Percentiles rank a stretch among this genome's conserved stretches.
Conservation (phyloP, 2,329 filamentous ascomycete genomes). For the Trichoderma cornu-damae region DNA sequence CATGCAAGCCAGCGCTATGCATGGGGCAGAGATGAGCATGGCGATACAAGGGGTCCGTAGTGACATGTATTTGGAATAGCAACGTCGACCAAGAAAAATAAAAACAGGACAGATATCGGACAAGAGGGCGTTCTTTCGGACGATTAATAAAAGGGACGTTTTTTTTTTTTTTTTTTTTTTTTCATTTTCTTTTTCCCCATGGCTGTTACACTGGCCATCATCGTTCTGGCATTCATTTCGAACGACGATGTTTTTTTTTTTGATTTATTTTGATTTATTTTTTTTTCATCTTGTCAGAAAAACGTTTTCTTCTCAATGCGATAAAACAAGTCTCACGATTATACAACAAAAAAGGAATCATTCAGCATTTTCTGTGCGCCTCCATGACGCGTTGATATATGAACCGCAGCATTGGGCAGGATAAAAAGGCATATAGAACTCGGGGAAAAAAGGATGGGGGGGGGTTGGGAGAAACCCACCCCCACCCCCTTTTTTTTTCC, state of each 20-base stretch:
- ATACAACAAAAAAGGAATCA: slow-evolving; percentile 22
- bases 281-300: background rate
- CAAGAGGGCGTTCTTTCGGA: slow-evolving; percentile 4
- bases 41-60: slow-evolving; percentile 43
- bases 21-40: slow-evolving; percentile 41
- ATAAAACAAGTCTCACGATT: slow-evolving; percentile 28
- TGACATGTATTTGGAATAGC: slow-evolving; percentile 49
- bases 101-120: background rate
- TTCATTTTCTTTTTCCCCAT: background rate
- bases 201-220: background rate
- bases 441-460: background rate
- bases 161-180: background rate
- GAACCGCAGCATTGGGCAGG: slow-evolving; percentile 22
- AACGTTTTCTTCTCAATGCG: background rate
- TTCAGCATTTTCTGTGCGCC: slow-evolving; percentile 22
- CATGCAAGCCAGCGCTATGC: slow-evolving; percentile 38
- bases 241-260: background rate
- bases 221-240: background rate
- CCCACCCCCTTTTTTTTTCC: background rate
- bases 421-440: slow-evolving; percentile 9
- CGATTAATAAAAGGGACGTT: slow-evolving; percentile 4
- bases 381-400: slow-evolving; percentile 34
- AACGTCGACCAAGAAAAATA: slow-evolving; percentile 8
- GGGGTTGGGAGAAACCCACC: background rate
- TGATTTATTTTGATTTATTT: background rate